Conservation (phyloP, 1,139 yeast species). For the Yamadazyma triangularis region DNA sequence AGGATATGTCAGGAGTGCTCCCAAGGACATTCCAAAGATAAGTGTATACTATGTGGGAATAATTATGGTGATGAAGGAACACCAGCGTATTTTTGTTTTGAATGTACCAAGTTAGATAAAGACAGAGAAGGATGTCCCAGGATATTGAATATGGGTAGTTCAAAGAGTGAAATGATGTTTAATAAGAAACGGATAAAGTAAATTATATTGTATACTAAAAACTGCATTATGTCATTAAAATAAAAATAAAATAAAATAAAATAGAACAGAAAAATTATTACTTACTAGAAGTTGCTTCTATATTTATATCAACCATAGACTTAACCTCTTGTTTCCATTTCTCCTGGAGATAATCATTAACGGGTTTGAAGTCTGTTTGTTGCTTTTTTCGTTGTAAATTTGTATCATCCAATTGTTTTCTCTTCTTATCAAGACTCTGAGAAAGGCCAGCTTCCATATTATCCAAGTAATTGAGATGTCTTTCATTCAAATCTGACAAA, state of each 20-base stretch:
- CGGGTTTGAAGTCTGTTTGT: constrained; percentile 35
- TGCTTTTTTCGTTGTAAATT: constrained; percentile 25
- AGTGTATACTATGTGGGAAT: constrained; percentile 73
- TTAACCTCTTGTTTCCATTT: constrained; percentile 40
- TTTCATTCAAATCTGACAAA: constrained; percentile 13
- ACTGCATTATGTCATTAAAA: neutral
- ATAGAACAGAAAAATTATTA: too few relatives aligned
- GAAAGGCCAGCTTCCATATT: constrained; percentile 14
- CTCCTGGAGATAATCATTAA: constrained; percentile 27
- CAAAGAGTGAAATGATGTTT: constrained; percentile 63
- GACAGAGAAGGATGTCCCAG: constrained; percentile 94
- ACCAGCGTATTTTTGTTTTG: constrained; percentile 81
- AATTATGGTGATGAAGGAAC: constrained; percentile 36
- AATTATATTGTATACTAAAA: neutral
- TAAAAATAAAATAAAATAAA: too few relatives aligned
- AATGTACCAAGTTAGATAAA: constrained; percentile 75
- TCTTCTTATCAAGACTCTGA: constrained; percentile 19
- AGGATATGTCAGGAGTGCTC: constrained; percentile 85
- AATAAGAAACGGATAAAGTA: constrained; percentile 32
- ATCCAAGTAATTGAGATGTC: constrained; percentile 17
- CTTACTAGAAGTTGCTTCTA: too few relatives aligned
- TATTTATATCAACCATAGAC: constrained; percentile 31
- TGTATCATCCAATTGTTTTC: constrained; percentile 28
- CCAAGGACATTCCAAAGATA: constrained; percentile 57
- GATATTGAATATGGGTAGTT: constrained; percentile 73